These are phyloP conservation scores for Clavispora santaluciae DNA, from an alignment of 805 yeast species.

Conservation along the genomic window DNA sequence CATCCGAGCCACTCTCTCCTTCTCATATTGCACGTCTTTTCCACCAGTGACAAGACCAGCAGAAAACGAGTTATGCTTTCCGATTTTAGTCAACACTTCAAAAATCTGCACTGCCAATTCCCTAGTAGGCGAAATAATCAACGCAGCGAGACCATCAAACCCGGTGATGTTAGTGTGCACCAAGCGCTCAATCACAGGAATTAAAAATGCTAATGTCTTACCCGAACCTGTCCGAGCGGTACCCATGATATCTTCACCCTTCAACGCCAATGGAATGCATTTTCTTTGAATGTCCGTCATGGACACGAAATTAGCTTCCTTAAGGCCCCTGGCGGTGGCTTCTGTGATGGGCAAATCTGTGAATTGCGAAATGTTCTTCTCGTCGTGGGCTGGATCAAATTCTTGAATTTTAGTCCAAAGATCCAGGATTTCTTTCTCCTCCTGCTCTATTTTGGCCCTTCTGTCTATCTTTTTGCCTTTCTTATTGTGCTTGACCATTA, in stretches of 20 bases:
- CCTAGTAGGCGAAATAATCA: slow-evolving; percentile 87
- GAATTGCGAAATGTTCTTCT: slow-evolving; percentile 42
- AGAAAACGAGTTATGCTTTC: slow-evolving; percentile 66
- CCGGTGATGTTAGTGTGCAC: slow-evolving; percentile 72
- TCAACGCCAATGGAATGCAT: slow-evolving; percentile 69
- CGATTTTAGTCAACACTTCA: slow-evolving; percentile 80
- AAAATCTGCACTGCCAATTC: slow-evolving; percentile 89
- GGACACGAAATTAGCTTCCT: slow-evolving; percentile 69
- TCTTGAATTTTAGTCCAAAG: slow-evolving; percentile 51
- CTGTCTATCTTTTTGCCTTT: slow-evolving; percentile 17
- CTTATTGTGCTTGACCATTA: slow-evolving; percentile 13
- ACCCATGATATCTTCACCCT: slow-evolving; percentile 76
- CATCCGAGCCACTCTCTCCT: slow-evolving; percentile 71
- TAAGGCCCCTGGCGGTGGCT: slow-evolving; percentile 65
- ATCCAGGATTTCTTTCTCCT: slow-evolving; percentile 31
- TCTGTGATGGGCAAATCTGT: slow-evolving; percentile 72
- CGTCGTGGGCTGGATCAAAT: slow-evolving; percentile 42
- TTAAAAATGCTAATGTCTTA: slow-evolving; percentile 78
- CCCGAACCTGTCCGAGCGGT: slow-evolving; percentile 93
- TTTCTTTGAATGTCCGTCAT: slow-evolving; percentile 84
- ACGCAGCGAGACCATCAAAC: slow-evolving; percentile 82
- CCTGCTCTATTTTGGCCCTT: slow-evolving; percentile 21
- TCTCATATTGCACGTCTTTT: slow-evolving; percentile 76
- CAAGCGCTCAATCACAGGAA: slow-evolving; percentile 73
- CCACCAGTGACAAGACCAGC: slow-evolving; percentile 95